Evolutionary conservation across 306 rosid species (phyloP).

Genomic region (Casuarina cunninghamiana): DNA sequence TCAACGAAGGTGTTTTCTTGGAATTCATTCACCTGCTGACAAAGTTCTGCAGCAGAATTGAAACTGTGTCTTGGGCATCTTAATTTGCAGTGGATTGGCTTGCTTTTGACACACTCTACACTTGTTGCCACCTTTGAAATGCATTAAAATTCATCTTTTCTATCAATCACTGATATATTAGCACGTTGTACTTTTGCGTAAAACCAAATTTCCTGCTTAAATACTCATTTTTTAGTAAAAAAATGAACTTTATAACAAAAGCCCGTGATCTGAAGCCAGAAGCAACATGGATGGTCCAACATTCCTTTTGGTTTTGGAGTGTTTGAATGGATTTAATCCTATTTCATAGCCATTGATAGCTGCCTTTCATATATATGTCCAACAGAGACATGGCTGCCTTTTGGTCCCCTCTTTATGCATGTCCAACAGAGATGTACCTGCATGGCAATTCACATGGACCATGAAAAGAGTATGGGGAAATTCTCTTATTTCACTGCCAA

Average conservation of each 20-base stretch:
- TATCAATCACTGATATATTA: no score
- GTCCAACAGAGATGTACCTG: not conserved
- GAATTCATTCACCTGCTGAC: not conserved
- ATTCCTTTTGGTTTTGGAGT: not conserved
- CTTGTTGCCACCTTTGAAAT: no score
- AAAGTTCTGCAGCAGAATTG: not conserved
- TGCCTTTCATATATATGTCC: no score
- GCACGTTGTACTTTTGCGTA: no score
- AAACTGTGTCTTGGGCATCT: not conserved
- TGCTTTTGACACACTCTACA: no score
- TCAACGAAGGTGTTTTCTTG: not conserved
- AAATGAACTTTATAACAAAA: no score
- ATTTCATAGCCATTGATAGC: not conserved
- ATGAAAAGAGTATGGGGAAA: no score
- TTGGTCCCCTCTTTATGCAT: no score
- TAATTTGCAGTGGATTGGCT: no score
- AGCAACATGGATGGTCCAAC: not conserved
- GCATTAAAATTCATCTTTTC: no score
- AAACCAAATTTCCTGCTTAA: no score
- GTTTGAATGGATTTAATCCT: not conserved
- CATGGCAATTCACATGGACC: not conserved
- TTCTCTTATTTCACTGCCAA: not conserved
- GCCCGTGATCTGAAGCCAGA: not conserved
- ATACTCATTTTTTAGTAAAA: no score
- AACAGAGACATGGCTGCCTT: not conserved